phyloP scores from a whole-genome alignment of 2,329 filamentous ascomycete genomes.

The Ascochyta pisi region DNA sequence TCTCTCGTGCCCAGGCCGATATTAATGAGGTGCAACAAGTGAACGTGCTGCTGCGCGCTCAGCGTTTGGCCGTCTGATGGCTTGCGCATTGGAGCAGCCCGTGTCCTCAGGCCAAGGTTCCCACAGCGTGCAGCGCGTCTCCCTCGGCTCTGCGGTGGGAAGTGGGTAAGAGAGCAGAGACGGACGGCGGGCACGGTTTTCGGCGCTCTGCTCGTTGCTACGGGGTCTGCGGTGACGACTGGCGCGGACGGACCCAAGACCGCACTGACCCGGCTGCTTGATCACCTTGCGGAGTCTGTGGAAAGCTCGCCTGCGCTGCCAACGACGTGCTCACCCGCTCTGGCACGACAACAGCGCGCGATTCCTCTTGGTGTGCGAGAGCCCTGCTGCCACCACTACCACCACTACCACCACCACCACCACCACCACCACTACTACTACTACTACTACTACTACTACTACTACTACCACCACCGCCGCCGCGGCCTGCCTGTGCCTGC shows the following conservation, averaged over 20 bases:
- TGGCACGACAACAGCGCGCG: slow-evolving; percentile 14
- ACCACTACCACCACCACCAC: neutral
- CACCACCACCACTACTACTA: no score
- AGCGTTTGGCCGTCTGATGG: neutral
- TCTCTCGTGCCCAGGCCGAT: neutral
- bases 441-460: no score
- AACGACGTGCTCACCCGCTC: slow-evolving; percentile 8
- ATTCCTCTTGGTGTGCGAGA: slow-evolving; percentile 10
- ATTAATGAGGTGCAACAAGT: slow-evolving; percentile 6
- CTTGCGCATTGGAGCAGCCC: no score
- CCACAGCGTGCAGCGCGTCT: no score
- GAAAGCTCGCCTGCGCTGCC: slow-evolving; percentile 28
- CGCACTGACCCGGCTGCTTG: slow-evolving; percentile 9
- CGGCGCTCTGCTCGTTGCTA: slow-evolving; percentile 9
- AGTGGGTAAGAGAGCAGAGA: neutral
- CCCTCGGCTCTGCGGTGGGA: neutral
- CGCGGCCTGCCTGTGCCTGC: slow-evolving; percentile 9
- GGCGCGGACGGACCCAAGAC: slow-evolving; percentile 10
- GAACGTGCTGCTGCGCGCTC: neutral
- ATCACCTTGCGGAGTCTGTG: slow-evolving; percentile 13
- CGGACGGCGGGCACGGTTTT: neutral
- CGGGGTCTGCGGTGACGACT: neutral
- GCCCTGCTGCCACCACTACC: slow-evolving; percentile 25
- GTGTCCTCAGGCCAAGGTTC: no score
- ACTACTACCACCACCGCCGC: neutral